Evolutionary conservation across 2,329 filamentous ascomycete species (phyloP), one percentile per base, ranked within the genome.

Genomic region (Pseudocercospora crystallina): DNA sequence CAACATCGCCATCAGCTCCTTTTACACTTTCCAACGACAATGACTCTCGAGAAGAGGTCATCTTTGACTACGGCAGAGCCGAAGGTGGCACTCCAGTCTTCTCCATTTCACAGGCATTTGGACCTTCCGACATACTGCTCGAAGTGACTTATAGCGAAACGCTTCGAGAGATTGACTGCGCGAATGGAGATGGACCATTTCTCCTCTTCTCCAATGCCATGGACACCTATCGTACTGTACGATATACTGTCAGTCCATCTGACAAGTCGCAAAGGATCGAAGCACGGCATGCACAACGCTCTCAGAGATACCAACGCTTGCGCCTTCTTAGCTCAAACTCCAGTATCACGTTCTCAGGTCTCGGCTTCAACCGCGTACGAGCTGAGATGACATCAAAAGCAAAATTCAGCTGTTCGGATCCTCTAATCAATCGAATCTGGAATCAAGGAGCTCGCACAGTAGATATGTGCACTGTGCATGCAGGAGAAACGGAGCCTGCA

Each of bases 131-230:
- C 10, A 15, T 39, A 2, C 4, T 5, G 13, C 8, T 43, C 8
- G 29, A 43, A 14, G 17, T 31, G 29, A 43, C 40, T 2, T 43
- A 43, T 26, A 31, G 20, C 40, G 40, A 43, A 20, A 43, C 40
- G 13, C 26, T 43, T 13, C 29, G 33, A 29, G 40, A 43, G 17
- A 13, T 43, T 12, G 15, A 29, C 5, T 31, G 33, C 17, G 29
- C 29, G 9, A 43, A 13, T 10, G 40, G 40, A 29, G 40, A 43
- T 15, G 40, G 40, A 2, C 40, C 40, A 3, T 43, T 43, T 26
- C 13, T 43, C 12, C 15, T 43, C 26, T 43, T 43, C 8, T 42
- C 39, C 30, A 42, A 42, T 11, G 39, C 39, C 13, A 42, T 42
- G 39, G 39, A 42, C 39, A 42, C n/a, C 8, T 42, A 42, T 13